Base-by-base conservation (phyloP, 2,329 filamentous ascomycete genomes). In the Mycosphaerella arachidis region DNA sequence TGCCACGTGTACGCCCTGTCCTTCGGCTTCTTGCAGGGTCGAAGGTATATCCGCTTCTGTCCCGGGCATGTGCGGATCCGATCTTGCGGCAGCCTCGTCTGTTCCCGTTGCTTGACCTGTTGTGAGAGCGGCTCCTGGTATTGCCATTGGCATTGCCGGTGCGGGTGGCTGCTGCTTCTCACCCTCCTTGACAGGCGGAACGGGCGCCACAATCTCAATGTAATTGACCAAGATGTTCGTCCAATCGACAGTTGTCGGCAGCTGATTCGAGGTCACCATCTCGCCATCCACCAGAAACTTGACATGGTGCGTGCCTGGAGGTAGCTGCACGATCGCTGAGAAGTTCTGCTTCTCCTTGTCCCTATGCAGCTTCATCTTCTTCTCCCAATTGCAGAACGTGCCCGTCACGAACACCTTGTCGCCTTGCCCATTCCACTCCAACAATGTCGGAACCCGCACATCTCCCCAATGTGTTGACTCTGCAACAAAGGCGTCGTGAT, bases 151-250 rank as follows among this genome's bases (percentile, higher is more conserved):
- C 58, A 66, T 66, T 46, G 70, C 68, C 18, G 67, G 64, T n/a
- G 62, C 66, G 55, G 64, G 63, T 63, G 63, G 60, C 50, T 35
- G 29, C 64, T 70, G 64, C 64, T 62, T 63, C 50, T 64, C 60
- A 20, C 59, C 54, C 9, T 62, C 54, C 18, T 50, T 55, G n/a
- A 58, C 55, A n/a, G 64, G 45, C 31, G 65, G 66, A 43, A 68
- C 58, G 33, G 67, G 69, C 18, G 71, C 70, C 43, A 69, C 67
- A 63, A 97, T 90, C 78, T 99, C 94, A 71, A 99, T 91, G 74
- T 97, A 99, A 77, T 99, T 99, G 76, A 99, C 93, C 18, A 99
- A 82, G 72, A 96, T 96, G 78, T 97, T 97, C 65, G 92, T 95
- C 74, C 95, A 97, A 74, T 99, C 94, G 60, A 99, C 94, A 1